Evolutionary conservation across 2,329 filamentous ascomycete species (phyloP).

Genomic region (Colletotrichum eremochloae): DNA sequence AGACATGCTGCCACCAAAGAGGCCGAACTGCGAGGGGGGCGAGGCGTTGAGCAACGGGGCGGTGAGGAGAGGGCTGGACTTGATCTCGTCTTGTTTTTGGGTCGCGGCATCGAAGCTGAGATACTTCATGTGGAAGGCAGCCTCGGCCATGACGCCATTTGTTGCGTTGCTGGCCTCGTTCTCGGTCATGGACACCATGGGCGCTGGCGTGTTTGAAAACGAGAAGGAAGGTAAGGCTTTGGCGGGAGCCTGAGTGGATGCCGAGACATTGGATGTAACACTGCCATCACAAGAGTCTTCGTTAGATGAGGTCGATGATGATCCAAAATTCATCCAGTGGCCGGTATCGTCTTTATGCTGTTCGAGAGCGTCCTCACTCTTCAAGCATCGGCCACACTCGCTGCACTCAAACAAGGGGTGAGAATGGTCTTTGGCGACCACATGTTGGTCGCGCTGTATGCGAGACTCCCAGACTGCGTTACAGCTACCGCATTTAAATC

Average conservation of each 20-base stretch:
- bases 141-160: background rate
- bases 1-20: constrained; percentile 45
- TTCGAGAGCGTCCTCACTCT: background rate
- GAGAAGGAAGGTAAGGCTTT: background rate
- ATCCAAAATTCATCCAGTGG: background rate
- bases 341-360: background rate
- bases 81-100: constrained; percentile 25
- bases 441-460: background rate
- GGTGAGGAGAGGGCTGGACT: constrained; percentile 34
- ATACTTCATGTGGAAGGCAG: constrained; percentile 4
- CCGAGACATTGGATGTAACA: background rate
- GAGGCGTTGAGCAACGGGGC: background rate
- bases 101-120: background rate
- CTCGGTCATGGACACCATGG: background rate
- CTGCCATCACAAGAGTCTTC: background rate
- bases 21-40: constrained; percentile 28
- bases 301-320: background rate
- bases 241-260: background rate
- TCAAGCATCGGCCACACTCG: background rate
- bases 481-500: background rate
- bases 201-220: background rate
- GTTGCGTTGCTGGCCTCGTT: background rate
- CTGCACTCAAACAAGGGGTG: background rate
- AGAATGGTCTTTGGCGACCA: background rate
- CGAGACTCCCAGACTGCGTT: background rate